phyloP scores from a whole-genome alignment of 1,139 yeast species.

The Meyerozyma smithsonii region DNA sequence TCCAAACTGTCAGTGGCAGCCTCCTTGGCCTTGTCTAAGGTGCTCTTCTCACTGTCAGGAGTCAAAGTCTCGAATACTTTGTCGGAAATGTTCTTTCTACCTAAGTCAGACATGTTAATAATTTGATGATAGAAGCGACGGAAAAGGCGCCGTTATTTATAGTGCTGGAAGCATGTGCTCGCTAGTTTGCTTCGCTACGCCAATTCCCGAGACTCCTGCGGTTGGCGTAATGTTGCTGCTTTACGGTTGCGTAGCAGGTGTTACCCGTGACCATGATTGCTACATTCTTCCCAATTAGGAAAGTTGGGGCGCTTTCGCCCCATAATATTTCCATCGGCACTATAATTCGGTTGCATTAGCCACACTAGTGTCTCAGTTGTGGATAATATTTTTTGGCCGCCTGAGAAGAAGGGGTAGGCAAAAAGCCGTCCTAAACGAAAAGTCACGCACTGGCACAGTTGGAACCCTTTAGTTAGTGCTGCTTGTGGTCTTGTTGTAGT shows the following conservation, averaged over 20 bases:
- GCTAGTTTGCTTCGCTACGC: not conserved
- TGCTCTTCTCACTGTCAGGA: constrained; percentile 69
- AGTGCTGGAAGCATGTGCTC: constrained; percentile 1
- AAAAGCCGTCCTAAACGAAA: too few relatives aligned
- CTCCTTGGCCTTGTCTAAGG: constrained; percentile 68
- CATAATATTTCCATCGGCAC: too few relatives aligned
- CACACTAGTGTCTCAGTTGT: too few relatives aligned
- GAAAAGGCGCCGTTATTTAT: constrained; percentile 4
- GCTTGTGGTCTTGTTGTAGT: too few relatives aligned
- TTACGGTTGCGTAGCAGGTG: not conserved
- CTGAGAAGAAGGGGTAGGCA: too few relatives aligned
- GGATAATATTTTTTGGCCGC: too few relatives aligned
- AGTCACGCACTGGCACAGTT: too few relatives aligned
- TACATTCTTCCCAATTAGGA: not conserved
- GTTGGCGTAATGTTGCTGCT: not conserved
- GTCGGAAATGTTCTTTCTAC: constrained; percentile 71
- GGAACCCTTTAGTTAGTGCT: too few relatives aligned
- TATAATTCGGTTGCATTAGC: too few relatives aligned
- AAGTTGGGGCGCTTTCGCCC: not conserved
- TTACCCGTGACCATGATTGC: not conserved
- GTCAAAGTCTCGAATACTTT: constrained; percentile 63
- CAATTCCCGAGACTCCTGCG: too few relatives aligned
- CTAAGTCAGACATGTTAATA: constrained; percentile 60
- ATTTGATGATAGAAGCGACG: constrained; percentile 1
- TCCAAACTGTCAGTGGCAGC: constrained; percentile 61